Conservation (phyloP, 129 eudicot genomes). For the Pulicaria dysenterica region DNA sequence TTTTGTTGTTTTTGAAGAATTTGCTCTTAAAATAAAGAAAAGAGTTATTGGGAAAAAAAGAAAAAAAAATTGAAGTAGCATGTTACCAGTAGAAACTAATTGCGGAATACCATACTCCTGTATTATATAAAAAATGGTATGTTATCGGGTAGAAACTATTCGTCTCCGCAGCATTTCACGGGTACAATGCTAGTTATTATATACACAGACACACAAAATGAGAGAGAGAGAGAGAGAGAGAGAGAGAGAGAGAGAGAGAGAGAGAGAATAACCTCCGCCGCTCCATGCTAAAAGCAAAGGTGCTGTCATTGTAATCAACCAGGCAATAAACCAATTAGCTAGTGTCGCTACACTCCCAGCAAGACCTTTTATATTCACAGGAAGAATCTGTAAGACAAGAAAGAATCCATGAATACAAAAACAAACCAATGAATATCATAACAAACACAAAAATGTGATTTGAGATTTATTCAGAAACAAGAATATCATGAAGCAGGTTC, state of each 20-base stretch:
- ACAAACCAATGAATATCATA: conserved; percentile 5
- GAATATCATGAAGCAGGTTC: not conserved
- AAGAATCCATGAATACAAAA: not conserved
- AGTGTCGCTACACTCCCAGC: conserved; percentile 94
- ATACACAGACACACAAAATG: no score
- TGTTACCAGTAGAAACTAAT: no score
- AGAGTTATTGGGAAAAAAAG: no score
- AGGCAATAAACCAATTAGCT: conserved; percentile 75
- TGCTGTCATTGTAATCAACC: conserved; percentile 83
- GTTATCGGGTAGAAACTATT: no score
- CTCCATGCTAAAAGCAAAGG: conserved; percentile 85
- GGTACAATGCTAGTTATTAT: no score
- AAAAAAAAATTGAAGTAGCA: no score
- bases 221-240: no score
- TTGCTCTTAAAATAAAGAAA: no score
- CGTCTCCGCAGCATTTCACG: no score
- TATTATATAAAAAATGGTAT: no score
- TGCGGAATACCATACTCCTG: no score
- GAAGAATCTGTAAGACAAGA: conserved; percentile 65
- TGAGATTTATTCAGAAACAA: not conserved
- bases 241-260: conserved; percentile 26
- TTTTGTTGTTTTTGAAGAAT: no score
- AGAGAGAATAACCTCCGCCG: conserved; percentile 64
- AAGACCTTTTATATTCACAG: conserved; percentile 84
- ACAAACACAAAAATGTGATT: not conserved